Base-by-base conservation (phyloP, 2,329 filamentous ascomycete genomes). In the Exutisphaerella laricina region DNA sequence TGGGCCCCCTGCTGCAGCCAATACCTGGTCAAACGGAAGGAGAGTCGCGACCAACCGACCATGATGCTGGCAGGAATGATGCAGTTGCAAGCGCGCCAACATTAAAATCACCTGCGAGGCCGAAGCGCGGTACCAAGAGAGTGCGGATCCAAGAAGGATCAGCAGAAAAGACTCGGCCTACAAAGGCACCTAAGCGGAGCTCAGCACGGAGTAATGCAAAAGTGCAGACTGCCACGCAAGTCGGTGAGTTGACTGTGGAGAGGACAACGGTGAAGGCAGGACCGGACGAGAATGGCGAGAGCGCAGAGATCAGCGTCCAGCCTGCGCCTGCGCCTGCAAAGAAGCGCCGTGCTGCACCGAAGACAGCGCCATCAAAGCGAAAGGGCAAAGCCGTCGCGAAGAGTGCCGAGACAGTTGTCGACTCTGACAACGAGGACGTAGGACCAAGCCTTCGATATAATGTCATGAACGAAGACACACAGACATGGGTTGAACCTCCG, bases 161-260 rank as follows among this genome's bases (percentile, higher is more conserved):
- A 17, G 33, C 17, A 5, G 20, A 8, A 6, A 14, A 9, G 8
- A 9, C 3, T 21, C 3, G 13, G 9, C 6, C 33, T n/a, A 17
- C 3, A 37, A 35, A 35, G 23, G 20, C 18, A 5, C 38, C 41
- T 29, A 58, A 55, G 49, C 41, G 40, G 17, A 48, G 39, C 6
- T 51, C 54, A 8, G 43, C 52, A 10, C 36, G 52, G 22, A 58
- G 49, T 33, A 57, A 54, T 44, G 47, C 46, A 12, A 46, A 16
- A 12, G 49, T 50, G 4, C 54, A 51, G 23, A 41, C 53, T 18
- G 39, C 31, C 7, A 28, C 51, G 7, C 43, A 53, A 28, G 44
- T 9, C n/a, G 53, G 46, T n/a, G 55, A 23, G 12, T 31, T 43
- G 22, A 21, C 45, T 32, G 28, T n/a, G 5, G 18, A 23, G 20